Percentiles rank a stretch among this genome's conserved stretches.
Conservation (phyloP, 257 asterid species). For the Fraxinus quadrangulata region DNA sequence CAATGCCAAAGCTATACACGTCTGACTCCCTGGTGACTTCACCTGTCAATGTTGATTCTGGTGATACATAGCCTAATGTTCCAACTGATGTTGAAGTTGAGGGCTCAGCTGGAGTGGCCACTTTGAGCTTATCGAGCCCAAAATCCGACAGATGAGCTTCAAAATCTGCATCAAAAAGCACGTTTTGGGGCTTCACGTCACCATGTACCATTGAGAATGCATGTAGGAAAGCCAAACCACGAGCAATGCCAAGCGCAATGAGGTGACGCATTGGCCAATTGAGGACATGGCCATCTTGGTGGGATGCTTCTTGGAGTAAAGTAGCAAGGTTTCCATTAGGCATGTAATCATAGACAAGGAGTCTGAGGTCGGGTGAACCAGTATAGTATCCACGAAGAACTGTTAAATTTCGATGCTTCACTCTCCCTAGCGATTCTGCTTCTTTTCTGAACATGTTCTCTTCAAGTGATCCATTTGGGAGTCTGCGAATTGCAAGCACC, state of each 20-base stretch:
- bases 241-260: constrained; percentile 69
- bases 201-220: constrained; percentile 58
- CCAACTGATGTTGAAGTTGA: constrained; percentile 59
- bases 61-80: constrained; percentile 63
- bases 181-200: constrained; percentile 66
- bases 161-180: constrained; percentile 73
- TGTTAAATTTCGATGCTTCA: constrained; percentile 73
- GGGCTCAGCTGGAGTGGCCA: constrained; percentile 40
- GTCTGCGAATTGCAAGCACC: constrained; percentile 66
- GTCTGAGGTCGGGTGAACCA: constrained; percentile 58
- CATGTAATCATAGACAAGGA: constrained; percentile 76
- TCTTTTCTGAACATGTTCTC: constrained; percentile 64
- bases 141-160: constrained; percentile 77
- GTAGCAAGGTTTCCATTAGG: constrained; percentile 75
- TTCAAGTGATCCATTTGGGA: constrained; percentile 47
- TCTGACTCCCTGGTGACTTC: constrained; percentile 55
- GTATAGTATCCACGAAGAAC: constrained; percentile 72
- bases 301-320: constrained; percentile 71
- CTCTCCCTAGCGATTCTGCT: constrained; percentile 61
- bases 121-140: constrained; percentile 56
- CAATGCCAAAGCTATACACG: constrained; percentile 72
- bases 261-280: constrained; percentile 85
- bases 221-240: constrained; percentile 68
- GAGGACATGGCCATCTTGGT: constrained; percentile 75
- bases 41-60: constrained; percentile 51